phyloP scores from a whole-genome alignment of 2,329 filamentous ascomycete species.

The Alternaria gaisen region DNA sequence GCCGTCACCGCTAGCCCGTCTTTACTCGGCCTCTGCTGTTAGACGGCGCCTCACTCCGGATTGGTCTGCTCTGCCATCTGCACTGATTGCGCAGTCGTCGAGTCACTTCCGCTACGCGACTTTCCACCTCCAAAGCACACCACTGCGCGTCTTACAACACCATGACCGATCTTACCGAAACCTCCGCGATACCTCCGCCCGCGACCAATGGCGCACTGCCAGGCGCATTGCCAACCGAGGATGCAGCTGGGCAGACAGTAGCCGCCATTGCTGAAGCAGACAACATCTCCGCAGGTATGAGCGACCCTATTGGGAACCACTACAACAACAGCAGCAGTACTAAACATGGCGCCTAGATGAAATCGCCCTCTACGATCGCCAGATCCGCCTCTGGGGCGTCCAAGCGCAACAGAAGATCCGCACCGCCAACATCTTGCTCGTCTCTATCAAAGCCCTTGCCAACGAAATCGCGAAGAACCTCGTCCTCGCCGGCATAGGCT shows the following conservation, averaged over 20 bases:
- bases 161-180: slow-evolving; percentile 32
- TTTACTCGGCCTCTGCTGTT: background rate
- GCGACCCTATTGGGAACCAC: slow-evolving; percentile 2
- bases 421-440: slow-evolving; percentile 85
- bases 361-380: slow-evolving; percentile 95
- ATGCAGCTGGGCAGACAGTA: slow-evolving; percentile 48
- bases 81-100: background rate
- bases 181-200: slow-evolving; percentile 14
- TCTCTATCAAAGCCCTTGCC: slow-evolving; percentile 85
- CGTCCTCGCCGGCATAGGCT: slow-evolving; percentile 89
- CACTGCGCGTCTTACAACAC: slow-evolving; percentile 2
- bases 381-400: slow-evolving; percentile 97
- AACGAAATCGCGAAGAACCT: slow-evolving; percentile 98
- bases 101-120: background rate
- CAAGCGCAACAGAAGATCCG: slow-evolving; percentile 92
- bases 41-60: background rate
- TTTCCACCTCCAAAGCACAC: background rate
- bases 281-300: slow-evolving; percentile 53
- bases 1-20: slow-evolving; percentile 15
- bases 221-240: slow-evolving; percentile 37
- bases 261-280: slow-evolving; percentile 52
- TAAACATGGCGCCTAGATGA: slow-evolving; percentile 69
- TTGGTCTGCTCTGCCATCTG: background rate
- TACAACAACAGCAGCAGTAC: background rate
- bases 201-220: slow-evolving; percentile 41